Evolutionary conservation across 805 yeast species (phyloP), one percentile per base, ranked within the genome.

Genomic region (Kodamaea kakaduensis): DNA sequence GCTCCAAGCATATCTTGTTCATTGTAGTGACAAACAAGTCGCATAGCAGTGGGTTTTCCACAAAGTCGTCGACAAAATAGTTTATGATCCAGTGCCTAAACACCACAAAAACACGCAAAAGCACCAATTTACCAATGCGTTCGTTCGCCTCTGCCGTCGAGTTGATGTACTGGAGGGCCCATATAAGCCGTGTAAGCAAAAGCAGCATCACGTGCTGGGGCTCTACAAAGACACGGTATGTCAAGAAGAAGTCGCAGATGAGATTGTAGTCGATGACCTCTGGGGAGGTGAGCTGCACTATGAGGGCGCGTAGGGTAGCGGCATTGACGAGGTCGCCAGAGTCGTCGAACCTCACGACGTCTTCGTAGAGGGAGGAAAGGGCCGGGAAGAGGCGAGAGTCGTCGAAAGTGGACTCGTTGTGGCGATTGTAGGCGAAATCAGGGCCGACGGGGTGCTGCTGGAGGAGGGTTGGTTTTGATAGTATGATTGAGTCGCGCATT

Each of bases 81-180:
- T 89, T 90, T 40, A 85, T 59, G 13, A 90, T 56, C 95, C 97
- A 90, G 61, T 86, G 95, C 50, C 97, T 75, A 27, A 93, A 48
- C 18, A 84, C 79, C 17, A 86, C 96, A 63, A 89, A 90, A 0
- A 95, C 81, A 48, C 97, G 70, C 23, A 89, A 72, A 9, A 85
- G 64, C 2, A 82, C 80, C 29, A 83, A 65, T 40, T 79, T 73
- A 1, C 94, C 95, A 3, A 71, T 51, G 41, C 68, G 52, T 6
- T 45, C 42, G 17, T 55, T 50, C 17, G 53, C 48, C n/a, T 48
- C 51, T 16, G 43, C 41, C 17, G 46, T 41, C 3, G 60, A 52
- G 34, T 54, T 56, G 37, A 64, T 57, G 42, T 64, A 63, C 40
- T 69, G 71, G 17, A 84, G 57, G 16, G 87, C 76, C 95, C 96